Base-by-base conservation (phyloP, 768 basidiomycete genomes). In the Termitomyces heimii region DNA sequence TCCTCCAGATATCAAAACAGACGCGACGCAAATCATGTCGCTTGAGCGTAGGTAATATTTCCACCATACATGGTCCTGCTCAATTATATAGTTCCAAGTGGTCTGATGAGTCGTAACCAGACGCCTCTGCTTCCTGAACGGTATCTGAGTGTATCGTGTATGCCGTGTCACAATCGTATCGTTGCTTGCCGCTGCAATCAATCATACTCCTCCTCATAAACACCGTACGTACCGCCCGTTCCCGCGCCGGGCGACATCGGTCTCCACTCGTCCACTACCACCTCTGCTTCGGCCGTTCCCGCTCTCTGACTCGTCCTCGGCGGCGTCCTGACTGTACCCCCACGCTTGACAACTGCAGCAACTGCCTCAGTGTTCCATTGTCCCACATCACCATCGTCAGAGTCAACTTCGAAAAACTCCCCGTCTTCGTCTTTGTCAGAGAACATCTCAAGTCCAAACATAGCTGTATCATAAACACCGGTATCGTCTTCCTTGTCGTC, bases 201-300 rank as follows among this genome's bases (percentile, higher is more conserved):
- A 64, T 71, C 75, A 62, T 74, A 75, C 67, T 74, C 73, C 62
- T 75, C 71, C 52, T 75, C 74, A 52, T 75, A 77, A 56, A 39
- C 60, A 37, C 60, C 48, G 20, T 46, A 43, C 43, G 47, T 50
- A 46, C 40, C 43, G 4, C 49, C 46, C 22, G 31, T 34, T 10
- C 50, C 51, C 10, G 40, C 34, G 9, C 60, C 63, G 22, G 67
- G 67, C 34, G 67, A 68, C n/a, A 64, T 59, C 10, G 67, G 65
- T 18, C 62, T 55, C 64, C 64, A 65, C 31, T 60, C 62, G 14
- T 58, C 59, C 22, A 63, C 32, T 5, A 65, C 60, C 18, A 65
- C 51, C 47, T 61, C 64, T 0, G 18, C 56, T 22, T 51, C 52
- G 22, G 58, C 57, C 10, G 32, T 29, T 16, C 46, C 55, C 18